A percentile compares a stretch with the other conserved stretches of the same genome.
Evolutionary conservation across 225 moss, liverwort and hornwort genomes (phyloP).

Genomic region (Physcomitrium patens): DNA sequence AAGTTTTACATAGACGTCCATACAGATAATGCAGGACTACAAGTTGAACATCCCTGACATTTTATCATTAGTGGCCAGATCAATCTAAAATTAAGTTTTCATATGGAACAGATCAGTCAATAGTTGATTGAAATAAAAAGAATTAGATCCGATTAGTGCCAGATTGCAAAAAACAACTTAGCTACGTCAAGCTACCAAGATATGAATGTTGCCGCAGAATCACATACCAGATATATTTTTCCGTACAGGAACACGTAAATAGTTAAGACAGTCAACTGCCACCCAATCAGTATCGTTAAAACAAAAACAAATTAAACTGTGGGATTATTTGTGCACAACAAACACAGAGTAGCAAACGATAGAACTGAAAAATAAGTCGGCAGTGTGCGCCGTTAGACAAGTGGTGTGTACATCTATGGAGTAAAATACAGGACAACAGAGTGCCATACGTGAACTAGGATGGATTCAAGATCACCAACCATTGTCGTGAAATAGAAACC

Average conservation of each 20-base stretch:
- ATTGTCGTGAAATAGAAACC: conserved; percentile 74
- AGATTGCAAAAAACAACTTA: not conserved
- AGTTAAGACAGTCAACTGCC: conserved; percentile 71
- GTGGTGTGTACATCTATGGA: not conserved
- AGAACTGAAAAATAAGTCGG: not conserved
- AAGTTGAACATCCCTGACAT: too few relatives aligned
- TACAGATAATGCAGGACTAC: too few relatives aligned
- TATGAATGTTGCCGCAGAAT: conserved; percentile 7
- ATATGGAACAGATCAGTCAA: not conserved
- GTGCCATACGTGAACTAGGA: not conserved
- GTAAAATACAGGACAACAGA: not conserved
- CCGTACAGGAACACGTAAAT: conserved; percentile 70
- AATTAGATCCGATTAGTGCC: not conserved
- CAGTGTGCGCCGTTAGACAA: not conserved
- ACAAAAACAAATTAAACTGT: not conserved
- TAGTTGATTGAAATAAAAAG: not conserved
- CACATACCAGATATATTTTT: conserved; percentile 67
- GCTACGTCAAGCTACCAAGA: not conserved
- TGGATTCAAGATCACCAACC: conserved; percentile 37
- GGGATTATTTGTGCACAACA: not conserved
- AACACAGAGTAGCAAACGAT: conserved; percentile 17
- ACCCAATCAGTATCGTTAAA: conserved; percentile 13
- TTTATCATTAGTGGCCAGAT: too few relatives aligned
- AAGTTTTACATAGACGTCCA: not conserved
- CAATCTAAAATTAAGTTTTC: too few relatives aligned